Evolutionary conservation across 768 basidiomycete species (phyloP).

Genomic region (Tylopilus sp.): DNA sequence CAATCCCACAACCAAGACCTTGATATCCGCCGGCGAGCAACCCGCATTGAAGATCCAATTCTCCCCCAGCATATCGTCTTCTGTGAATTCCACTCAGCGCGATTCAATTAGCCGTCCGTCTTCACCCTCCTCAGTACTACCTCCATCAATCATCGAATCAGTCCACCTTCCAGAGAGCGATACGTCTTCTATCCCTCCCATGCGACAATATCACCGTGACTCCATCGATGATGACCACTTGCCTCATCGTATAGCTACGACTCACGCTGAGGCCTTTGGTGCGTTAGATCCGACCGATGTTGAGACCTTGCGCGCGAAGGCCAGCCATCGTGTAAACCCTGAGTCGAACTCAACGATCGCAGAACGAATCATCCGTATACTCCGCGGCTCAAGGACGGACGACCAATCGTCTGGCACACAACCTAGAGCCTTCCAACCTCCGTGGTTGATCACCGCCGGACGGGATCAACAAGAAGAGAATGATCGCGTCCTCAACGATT

Average conservation of each 20-base stretch:
- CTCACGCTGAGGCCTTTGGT: conserved; percentile 61
- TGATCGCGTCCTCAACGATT: conserved; percentile 61
- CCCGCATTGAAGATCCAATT: conserved; percentile 15
- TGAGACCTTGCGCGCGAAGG: conserved; percentile 40
- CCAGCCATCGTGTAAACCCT: conserved; percentile 21
- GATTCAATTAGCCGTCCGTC: conserved; percentile 18
- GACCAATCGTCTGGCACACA: conserved; percentile 22
- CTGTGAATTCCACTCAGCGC: not conserved
- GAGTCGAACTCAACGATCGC: conserved; percentile 19
- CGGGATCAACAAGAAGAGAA: conserved; percentile 66
- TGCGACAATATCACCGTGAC: conserved; percentile 21
- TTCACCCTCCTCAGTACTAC: conserved; percentile 17
- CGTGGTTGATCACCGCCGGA: conserved; percentile 66
- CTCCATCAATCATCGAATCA: conserved; percentile 8
- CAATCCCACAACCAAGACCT: conserved; percentile 4
- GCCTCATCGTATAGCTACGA: conserved; percentile 54
- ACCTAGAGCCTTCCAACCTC: conserved; percentile 39
- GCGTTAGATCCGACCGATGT: conserved; percentile 54
- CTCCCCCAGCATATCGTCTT: conserved; percentile 18
- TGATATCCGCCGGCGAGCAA: conserved; percentile 5
- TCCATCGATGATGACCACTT: conserved; percentile 25
- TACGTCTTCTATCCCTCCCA: conserved; percentile 8
- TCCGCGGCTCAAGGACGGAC: conserved; percentile 22
- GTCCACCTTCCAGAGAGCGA: conserved; percentile 7
- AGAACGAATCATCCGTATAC: conserved; percentile 22